These are phyloP conservation scores for Cornus suecica DNA, from an alignment of 148 eudicot genomes.

Conservation along the genomic window DNA sequence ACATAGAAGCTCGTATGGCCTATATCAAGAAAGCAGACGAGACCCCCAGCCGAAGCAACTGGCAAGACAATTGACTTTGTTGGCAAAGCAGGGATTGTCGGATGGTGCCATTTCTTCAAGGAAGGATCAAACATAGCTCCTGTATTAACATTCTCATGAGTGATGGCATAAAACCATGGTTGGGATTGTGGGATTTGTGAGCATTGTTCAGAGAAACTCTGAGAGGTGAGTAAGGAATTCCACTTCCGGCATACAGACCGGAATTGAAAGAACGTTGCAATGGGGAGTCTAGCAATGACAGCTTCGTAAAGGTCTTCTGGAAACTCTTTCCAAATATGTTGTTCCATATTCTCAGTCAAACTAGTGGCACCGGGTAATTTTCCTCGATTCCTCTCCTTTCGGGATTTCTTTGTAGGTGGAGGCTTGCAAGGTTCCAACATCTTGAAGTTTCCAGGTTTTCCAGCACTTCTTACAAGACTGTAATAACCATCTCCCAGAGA, in stretches of 20 bases:
- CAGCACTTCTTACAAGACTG: constrained; percentile 40
- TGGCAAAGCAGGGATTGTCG: constrained; percentile 52
- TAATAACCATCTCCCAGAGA: constrained; percentile 44
- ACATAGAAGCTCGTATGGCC: constrained; percentile 68
- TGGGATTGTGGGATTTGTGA: constrained; percentile 48
- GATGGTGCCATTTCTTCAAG: constrained; percentile 77
- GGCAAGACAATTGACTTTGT: constrained; percentile 65
- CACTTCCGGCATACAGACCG: constrained; percentile 79
- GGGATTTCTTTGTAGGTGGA: constrained; percentile 62
- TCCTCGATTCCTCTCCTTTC: constrained; percentile 47
- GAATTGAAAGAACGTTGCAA: constrained; percentile 75
- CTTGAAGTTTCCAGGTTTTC: constrained; percentile 44
- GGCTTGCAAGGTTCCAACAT: constrained; percentile 61
- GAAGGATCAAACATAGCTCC: constrained; percentile 82
- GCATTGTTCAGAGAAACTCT: constrained; percentile 68
- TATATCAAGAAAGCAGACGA: constrained; percentile 75
- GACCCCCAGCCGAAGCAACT: constrained; percentile 93
- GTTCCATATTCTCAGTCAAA: constrained; percentile 48
- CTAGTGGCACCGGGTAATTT: constrained; percentile 24
- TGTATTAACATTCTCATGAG: constrained; percentile 58
- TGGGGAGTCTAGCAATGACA: constrained; percentile 83
- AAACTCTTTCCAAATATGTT: constrained; percentile 80
- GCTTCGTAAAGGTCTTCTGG: constrained; percentile 91
- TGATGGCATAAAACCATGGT: constrained; percentile 86
- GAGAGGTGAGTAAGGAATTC: constrained; percentile 65